Evolutionary conservation across 2,329 filamentous ascomycete species (phyloP).

Genomic region (Nigrograna mackinnonii): DNA sequence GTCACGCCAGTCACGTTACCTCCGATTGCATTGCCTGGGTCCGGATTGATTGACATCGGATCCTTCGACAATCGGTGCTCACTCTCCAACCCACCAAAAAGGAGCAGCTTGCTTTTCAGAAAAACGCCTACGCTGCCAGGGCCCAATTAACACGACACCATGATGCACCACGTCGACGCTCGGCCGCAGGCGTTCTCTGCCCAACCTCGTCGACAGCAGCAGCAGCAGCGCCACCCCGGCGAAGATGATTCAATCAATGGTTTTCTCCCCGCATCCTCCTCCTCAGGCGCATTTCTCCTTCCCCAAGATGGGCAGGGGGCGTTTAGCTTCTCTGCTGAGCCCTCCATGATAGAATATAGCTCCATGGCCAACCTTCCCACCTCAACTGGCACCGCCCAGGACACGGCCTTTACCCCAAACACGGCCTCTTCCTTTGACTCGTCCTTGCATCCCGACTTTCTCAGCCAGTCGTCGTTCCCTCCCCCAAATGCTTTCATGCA

Average conservation of each 20-base stretch:
- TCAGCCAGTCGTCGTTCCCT: constrained; percentile 30
- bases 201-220: constrained; percentile 35
- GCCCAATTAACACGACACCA: constrained; percentile 6
- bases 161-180: constrained; percentile 28
- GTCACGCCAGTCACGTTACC: constrained; percentile 40
- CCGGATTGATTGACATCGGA: constrained; percentile 10
- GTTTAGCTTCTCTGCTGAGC: constrained; percentile 41
- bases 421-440: constrained; percentile 39
- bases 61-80: constrained; percentile 10
- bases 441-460: constrained; percentile 34
- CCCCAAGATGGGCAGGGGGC: constrained; percentile 31
- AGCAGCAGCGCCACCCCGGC: constrained; percentile 17
- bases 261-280: constrained; percentile 19
- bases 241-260: constrained; percentile 32
- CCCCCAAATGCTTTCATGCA: constrained; percentile 28
- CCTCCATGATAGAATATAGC: constrained; percentile 34
- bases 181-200: constrained; percentile 36
- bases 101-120: too few relatives aligned
- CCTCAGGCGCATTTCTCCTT: constrained; percentile 13
- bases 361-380: constrained; percentile 25
- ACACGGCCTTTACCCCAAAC: constrained; percentile 35
- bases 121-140: constrained; percentile 7
- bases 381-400: constrained; percentile 25
- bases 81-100: too few relatives aligned
- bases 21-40: constrained; percentile 9